A percentile compares a stretch with the other conserved stretches of the same genome.
These are phyloP conservation scores for Neocucurbitaria cava DNA, from an alignment of 2,329 filamentous ascomycete species.

Conservation along the genomic window DNA sequence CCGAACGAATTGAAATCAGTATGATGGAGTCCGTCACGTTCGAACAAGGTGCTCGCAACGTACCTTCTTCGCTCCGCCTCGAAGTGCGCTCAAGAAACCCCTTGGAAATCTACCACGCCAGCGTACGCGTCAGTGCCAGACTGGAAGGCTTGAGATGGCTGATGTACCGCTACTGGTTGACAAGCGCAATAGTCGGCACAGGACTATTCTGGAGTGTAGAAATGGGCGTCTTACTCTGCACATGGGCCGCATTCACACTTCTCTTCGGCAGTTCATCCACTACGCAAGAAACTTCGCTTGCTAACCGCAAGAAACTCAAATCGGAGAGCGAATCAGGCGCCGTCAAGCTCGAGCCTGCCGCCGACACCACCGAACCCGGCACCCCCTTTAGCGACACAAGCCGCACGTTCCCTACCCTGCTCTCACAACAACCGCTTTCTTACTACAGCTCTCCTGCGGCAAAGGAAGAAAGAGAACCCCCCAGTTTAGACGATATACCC, in stretches of 20 bases:
- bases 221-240: constrained; percentile 69
- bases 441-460: constrained; percentile 47
- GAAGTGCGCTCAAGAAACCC: constrained; percentile 73
- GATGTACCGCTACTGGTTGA: constrained; percentile 83
- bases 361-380: constrained; percentile 20
- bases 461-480: constrained; percentile 28
- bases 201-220: constrained; percentile 78
- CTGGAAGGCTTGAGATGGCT: constrained; percentile 74
- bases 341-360: constrained; percentile 20
- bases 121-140: constrained; percentile 73
- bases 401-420: constrained; percentile 58
- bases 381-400: constrained; percentile 54
- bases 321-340: constrained; percentile 10
- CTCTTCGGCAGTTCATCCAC: constrained; percentile 39
- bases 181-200: constrained; percentile 73
- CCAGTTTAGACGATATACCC: constrained; percentile 29
- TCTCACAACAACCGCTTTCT: constrained; percentile 51
- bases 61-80: constrained; percentile 63
- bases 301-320: constrained; percentile 16
- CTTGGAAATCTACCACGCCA: constrained; percentile 78
- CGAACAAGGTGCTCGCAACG: constrained; percentile 57
- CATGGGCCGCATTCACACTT: constrained; percentile 66
- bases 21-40: constrained; percentile 81
- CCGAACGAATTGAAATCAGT: constrained; percentile 67
- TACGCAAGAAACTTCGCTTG: not conserved